A percentile compares a stretch with the other conserved stretches of the same genome.
phyloP scores from a whole-genome alignment of 768 basidiomycete species.

The Omphalotus guepiniiformis region DNA sequence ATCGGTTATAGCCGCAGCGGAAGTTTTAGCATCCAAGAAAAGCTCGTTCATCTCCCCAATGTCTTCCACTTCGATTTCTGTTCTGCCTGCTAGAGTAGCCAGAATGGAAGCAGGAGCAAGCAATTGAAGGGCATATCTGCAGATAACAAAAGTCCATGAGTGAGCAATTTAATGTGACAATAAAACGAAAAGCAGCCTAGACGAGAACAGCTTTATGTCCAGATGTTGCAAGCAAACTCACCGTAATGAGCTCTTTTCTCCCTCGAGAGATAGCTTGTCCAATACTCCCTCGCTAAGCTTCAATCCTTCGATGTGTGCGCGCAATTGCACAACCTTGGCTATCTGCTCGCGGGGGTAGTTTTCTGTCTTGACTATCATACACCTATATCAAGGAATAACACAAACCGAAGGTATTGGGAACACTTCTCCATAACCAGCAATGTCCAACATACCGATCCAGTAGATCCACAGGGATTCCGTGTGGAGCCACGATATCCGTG shows the following conservation, averaged over 20 bases:
- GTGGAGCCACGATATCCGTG: constrained; percentile 84
- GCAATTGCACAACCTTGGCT: constrained; percentile 77
- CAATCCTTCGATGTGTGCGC: constrained; percentile 85
- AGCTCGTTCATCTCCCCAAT: constrained; percentile 91
- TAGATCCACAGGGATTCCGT: constrained; percentile 91
- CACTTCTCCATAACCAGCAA: no score
- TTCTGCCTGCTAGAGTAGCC: constrained; percentile 69
- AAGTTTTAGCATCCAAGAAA: constrained; percentile 91
- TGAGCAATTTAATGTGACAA: constrained; percentile 4
- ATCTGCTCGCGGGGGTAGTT: constrained; percentile 82
- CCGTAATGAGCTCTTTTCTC: constrained; percentile 79
- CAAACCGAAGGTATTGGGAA: no score
- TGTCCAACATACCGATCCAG: constrained; percentile 68
- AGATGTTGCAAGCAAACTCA: constrained; percentile 22
- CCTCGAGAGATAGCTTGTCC: constrained; percentile 77
- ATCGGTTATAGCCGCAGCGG: no score
- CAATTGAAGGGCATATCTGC: constrained; percentile 86
- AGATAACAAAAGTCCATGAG: constrained; percentile 9
- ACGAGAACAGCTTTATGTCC: not conserved
- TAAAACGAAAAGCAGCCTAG: no score
- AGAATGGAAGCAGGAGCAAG: constrained; percentile 90
- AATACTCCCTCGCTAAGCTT: constrained; percentile 71
- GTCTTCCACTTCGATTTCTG: constrained; percentile 83
- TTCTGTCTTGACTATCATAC: constrained; percentile 93
- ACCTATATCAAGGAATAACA: constrained; percentile 39